phyloP scores from a whole-genome alignment of 2,329 filamentous ascomycete species.

The Fusarium metavorans region DNA sequence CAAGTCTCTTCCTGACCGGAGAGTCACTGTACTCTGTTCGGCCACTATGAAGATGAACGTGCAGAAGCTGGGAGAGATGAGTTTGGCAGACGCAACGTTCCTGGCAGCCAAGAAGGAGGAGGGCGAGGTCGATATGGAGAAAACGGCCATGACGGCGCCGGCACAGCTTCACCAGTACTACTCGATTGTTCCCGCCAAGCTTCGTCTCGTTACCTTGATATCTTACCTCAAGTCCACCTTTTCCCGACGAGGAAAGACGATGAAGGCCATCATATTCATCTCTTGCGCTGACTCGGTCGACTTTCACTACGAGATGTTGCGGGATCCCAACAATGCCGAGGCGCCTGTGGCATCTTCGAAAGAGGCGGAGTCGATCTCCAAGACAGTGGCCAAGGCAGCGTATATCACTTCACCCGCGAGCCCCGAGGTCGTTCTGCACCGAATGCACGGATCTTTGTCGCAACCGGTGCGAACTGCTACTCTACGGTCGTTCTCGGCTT shows the following conservation, averaged over 20 bases:
- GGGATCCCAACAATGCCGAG: slow-evolving; percentile 50
- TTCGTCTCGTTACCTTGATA: slow-evolving; percentile 88
- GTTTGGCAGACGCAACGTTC: slow-evolving; percentile 90
- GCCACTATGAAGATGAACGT: slow-evolving; percentile 99
- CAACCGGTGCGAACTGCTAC: slow-evolving; percentile 91
- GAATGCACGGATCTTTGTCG: slow-evolving; percentile 90
- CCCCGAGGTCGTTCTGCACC: slow-evolving; percentile 78
- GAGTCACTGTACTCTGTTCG: slow-evolving; percentile 91
- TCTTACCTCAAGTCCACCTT: slow-evolving; percentile 89
- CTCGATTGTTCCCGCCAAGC: slow-evolving; percentile 86
- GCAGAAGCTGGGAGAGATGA: slow-evolving; percentile 92
- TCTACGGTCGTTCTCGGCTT: slow-evolving; percentile 81
- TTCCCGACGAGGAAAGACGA: slow-evolving; percentile 87
- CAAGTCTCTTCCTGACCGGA: slow-evolving; percentile 76
- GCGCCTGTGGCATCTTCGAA: slow-evolving; percentile 45
- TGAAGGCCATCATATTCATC: slow-evolving; percentile 97
- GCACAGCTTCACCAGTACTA: slow-evolving; percentile 95
- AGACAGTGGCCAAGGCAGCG: slow-evolving; percentile 76
- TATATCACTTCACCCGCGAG: slow-evolving; percentile 83
- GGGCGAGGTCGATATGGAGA: slow-evolving; percentile 58
- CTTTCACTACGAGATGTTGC: slow-evolving; percentile 92
- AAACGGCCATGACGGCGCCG: slow-evolving; percentile 79
- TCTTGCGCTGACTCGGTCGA: slow-evolving; percentile 97
- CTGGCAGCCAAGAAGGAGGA: slow-evolving; percentile 75
- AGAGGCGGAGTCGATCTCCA: slow-evolving; percentile 55